Evolutionary conservation across 1,284 basidiomycete species (phyloP).

Genomic region (Rhodotorula sp.): DNA sequence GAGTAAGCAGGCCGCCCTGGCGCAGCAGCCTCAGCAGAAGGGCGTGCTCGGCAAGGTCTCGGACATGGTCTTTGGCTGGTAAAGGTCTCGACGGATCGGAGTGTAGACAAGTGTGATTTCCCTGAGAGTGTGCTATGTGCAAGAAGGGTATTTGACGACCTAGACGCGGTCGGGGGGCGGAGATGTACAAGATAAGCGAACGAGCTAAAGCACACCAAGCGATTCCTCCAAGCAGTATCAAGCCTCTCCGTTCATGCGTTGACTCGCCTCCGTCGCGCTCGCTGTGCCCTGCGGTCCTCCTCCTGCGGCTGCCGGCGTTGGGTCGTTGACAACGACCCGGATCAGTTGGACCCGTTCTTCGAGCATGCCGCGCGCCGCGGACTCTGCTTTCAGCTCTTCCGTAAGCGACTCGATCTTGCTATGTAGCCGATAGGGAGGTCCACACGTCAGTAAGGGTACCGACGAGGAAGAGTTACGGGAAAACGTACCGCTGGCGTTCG

Average conservation of each 20-base stretch:
- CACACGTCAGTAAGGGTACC: background rate
- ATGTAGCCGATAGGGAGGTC: background rate
- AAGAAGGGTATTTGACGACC: background rate
- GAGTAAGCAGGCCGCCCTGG: slow-evolving; percentile 35
- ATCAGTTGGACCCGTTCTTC: no score
- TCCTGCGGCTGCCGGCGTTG: background rate
- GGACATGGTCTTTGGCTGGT: slow-evolving; percentile 43
- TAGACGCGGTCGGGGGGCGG: background rate
- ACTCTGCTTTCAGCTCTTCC: no score
- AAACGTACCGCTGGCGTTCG: no score
- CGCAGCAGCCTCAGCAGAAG: slow-evolving; percentile 32
- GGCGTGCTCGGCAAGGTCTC: slow-evolving; percentile 40
- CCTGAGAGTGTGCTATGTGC: background rate
- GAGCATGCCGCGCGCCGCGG: no score
- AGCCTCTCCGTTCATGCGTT: background rate
- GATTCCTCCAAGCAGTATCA: background rate
- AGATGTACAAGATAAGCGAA: background rate
- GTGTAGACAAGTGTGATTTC: background rate
- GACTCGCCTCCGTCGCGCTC: background rate
- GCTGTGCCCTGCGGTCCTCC: no score
- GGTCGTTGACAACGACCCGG: no score
- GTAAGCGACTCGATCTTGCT: background rate
- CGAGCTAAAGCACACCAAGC: background rate
- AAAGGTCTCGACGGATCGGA: background rate
- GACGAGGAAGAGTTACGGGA: background rate